Conservation (phyloP, 768 basidiomycete species). For the Lactifluus hygrophoroides region DNA sequence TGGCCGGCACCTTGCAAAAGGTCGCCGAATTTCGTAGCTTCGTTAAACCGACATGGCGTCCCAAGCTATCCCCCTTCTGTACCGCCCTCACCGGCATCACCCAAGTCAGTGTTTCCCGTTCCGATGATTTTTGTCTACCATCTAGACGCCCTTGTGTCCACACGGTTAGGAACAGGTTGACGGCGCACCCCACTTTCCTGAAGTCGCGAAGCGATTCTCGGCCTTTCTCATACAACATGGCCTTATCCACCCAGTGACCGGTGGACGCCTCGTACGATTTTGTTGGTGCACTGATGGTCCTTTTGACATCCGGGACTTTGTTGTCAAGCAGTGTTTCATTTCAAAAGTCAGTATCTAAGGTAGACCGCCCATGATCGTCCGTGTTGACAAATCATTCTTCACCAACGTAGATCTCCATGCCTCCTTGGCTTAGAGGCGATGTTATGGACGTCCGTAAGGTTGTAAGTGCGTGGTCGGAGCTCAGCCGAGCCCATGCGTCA, state of each 20-base stretch:
- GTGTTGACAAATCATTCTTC: constrained; percentile 5
- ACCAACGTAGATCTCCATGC: constrained; percentile 47
- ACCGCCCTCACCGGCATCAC: constrained; percentile 83
- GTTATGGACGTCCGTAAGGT: constrained; percentile 64
- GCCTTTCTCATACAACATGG: constrained; percentile 63
- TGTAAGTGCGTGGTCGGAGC: constrained; percentile 39
- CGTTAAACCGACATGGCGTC: constrained; percentile 82
- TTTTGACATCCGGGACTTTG: constrained; percentile 75
- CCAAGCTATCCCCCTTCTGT: constrained; percentile 76
- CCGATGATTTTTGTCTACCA: background rate
- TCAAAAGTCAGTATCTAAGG: constrained; percentile 47
- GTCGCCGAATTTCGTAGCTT: constrained; percentile 82
- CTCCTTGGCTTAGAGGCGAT: constrained; percentile 65
- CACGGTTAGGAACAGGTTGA: constrained; percentile 68
- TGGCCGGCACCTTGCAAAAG: constrained; percentile 51
- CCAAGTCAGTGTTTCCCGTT: constrained; percentile 51
- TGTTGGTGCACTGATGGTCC: constrained; percentile 85
- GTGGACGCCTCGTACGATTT: constrained; percentile 50
- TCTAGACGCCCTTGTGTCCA: background rate
- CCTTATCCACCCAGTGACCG: constrained; percentile 52
- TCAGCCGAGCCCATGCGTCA: background rate
- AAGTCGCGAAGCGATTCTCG: constrained; percentile 54
- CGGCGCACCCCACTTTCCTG: constrained; percentile 62
- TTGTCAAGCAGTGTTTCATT: constrained; percentile 86
- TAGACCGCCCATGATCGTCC: constrained; percentile 8